A percentile compares a stretch with the other conserved stretches of the same genome.
Conservation (phyloP, 2,329 filamentous ascomycete genomes). For the Colletotrichum musae region DNA sequence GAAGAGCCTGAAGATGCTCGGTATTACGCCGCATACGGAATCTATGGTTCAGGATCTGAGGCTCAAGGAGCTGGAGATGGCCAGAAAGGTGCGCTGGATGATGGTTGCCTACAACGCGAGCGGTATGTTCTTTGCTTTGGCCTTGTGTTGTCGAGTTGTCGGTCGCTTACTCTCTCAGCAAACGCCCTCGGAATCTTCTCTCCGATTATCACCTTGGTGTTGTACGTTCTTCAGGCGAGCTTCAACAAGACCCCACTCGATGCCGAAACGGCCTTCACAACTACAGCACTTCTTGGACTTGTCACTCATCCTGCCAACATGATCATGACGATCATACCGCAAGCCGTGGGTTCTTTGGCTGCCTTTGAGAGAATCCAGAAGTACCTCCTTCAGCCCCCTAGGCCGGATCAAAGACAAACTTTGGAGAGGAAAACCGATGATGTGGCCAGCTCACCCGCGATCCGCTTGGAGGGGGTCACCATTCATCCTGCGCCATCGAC, state of each 20-base stretch:
- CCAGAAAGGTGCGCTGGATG: slow-evolving; percentile 38
- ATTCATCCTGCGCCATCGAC: not conserved
- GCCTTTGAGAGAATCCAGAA: slow-evolving; percentile 43
- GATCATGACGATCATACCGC: slow-evolving; percentile 34
- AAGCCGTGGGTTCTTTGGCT: slow-evolving; percentile 38
- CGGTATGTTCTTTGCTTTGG: slow-evolving; percentile 7
- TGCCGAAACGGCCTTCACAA: slow-evolving; percentile 42
- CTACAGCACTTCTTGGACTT: slow-evolving; percentile 43
- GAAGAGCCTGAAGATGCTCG: slow-evolving; percentile 55
- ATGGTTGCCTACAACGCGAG: slow-evolving; percentile 36
- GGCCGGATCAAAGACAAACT: slow-evolving; percentile 6
- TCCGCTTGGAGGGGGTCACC: not conserved
- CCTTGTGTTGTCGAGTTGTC: not conserved
- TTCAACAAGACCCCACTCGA: not conserved
- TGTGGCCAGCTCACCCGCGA: not conserved
- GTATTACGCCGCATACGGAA: slow-evolving; percentile 49
- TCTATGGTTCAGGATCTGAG: slow-evolving; percentile 50
- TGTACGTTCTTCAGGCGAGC: slow-evolving; percentile 12
- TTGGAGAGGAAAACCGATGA: not conserved
- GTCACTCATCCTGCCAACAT: slow-evolving; percentile 42
- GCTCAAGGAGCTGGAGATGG: slow-evolving; percentile 48
- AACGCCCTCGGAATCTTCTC: slow-evolving; percentile 42
- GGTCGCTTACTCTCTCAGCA: slow-evolving; percentile 19
- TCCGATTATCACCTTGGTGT: slow-evolving; percentile 11
- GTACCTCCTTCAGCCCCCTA: slow-evolving; percentile 35